Evolutionary conservation across 2,329 filamentous ascomycete genomes (phyloP).

Genomic region (Torrubiellomyces zombiae): DNA sequence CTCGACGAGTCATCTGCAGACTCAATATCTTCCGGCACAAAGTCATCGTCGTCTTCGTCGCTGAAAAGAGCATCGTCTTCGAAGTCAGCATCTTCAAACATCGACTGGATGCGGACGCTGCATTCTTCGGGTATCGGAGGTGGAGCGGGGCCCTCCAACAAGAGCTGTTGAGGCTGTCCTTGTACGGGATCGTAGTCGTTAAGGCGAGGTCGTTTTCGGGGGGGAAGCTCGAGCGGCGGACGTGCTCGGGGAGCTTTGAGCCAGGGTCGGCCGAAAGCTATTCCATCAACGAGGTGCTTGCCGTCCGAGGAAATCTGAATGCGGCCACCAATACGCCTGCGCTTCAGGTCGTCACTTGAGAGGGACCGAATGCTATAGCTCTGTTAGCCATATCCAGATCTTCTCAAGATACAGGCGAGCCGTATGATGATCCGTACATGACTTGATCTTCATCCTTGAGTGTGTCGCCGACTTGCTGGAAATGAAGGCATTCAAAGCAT

Average conservation of each 20-base stretch:
- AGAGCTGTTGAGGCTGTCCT: conserved; percentile 9
- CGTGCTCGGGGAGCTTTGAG: conserved; percentile 42
- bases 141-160: conserved; percentile 19
- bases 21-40: conserved; percentile 6
- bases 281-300: conserved; percentile 66
- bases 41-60: conserved; percentile 15
- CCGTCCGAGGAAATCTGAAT: conserved; percentile 68
- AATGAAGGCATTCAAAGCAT: conserved; percentile 79
- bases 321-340: conserved; percentile 57
- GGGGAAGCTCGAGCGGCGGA: conserved; percentile 54
- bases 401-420: too few relatives aligned
- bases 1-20: conserved; percentile 7
- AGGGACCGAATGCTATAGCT: conserved; percentile 56
- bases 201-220: conserved; percentile 50
- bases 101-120: too few relatives aligned
- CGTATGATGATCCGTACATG: conserved; percentile 33
- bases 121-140: too few relatives aligned
- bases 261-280: conserved; percentile 65
- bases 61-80: conserved; percentile 21
- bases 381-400: too few relatives aligned
- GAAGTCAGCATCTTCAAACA: too few relatives aligned
- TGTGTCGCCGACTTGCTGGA: conserved; percentile 50
- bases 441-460: conserved; percentile 75
- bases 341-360: conserved; percentile 54
- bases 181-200: conserved; percentile 18